Evolutionary conservation across 768 basidiomycete genomes (phyloP), one percentile per base, ranked within the genome.

Genomic region (Dioszegia aurantiaca): DNA sequence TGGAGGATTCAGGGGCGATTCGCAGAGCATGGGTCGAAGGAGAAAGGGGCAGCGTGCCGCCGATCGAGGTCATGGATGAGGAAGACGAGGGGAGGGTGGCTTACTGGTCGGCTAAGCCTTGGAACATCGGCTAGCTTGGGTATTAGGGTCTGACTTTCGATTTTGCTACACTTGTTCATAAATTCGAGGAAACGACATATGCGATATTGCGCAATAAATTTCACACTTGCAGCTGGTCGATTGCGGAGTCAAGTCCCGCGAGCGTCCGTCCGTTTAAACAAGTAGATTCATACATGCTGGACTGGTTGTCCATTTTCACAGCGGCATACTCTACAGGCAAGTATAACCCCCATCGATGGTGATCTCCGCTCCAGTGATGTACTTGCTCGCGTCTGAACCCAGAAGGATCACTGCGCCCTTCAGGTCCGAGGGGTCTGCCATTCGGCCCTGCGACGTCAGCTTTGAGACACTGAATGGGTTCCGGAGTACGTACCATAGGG

Each of bases 381-480:
- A 97, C 56, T 82, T 84, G 51, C 87, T 88, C 5, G 91, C 90
- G 75, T 95, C 92, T 62, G 88, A 90, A 8, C 87, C 85, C 17
- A 98, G 82, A 77, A 87, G 94, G 56, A 97, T 88, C 67, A 94
- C 82, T 24, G 93, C 90, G 17, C 79, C 89, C 63, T 90, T 84
- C 60, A 94, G 80, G 71, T 98, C 94, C 63, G 93, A 89, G 10
- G 93, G 92, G 60, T 93, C 86, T 48, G 90, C 93, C 83, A 97
- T 85, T 77, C 87, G 83, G 57, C 88, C 88, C 60, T 61, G 46
- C n/a, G n/a, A 19, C 37, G 24, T 64, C 55, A 58, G 56, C 47
- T 4, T 26, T 4, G 3, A 36, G 11, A 14, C 14, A 6, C 33
- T 6, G 33, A 6, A 33, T 33, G 33, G 6, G 19, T 33, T 27